Percentiles rank a stretch among this genome's conserved stretches.
Evolutionary conservation across 805 yeast species (phyloP).

Genomic region (Lipomyces yamadae): DNA sequence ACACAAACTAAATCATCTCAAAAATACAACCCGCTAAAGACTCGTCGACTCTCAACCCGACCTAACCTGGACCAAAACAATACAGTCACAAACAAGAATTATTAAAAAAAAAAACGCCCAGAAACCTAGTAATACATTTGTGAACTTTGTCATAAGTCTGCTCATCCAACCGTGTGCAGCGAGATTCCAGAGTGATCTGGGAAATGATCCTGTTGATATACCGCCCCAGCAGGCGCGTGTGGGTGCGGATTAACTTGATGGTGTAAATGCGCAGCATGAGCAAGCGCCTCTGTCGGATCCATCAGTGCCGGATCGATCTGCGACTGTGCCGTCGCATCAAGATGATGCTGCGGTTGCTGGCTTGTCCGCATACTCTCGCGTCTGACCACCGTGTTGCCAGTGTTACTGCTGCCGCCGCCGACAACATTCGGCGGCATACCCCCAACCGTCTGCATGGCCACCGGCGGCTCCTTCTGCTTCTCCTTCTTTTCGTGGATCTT

Average conservation of each 20-base stretch:
- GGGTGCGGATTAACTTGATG: slow-evolving; percentile 9
- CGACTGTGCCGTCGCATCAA: not conserved
- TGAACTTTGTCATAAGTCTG: not conserved
- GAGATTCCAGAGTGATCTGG: slow-evolving; percentile 2
- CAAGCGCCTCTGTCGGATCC: slow-evolving; percentile 25
- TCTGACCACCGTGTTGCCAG: too few species aligned
- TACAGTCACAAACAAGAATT: not conserved
- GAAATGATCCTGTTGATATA: slow-evolving; percentile 5
- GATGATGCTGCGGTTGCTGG: not conserved
- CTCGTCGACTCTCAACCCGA: too few species aligned
- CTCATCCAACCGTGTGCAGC: slow-evolving; percentile 10
- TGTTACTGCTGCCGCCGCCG: too few species aligned
- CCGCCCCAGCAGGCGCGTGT: slow-evolving; percentile 16
- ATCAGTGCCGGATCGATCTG: slow-evolving; percentile 31
- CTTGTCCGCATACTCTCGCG: not conserved
- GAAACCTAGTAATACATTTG: not conserved
- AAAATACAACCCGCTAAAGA: too few species aligned
- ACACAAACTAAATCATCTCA: too few species aligned
- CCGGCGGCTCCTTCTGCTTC: not conserved
- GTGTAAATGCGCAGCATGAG: slow-evolving; percentile 14
- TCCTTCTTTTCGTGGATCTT: slow-evolving; percentile 33
- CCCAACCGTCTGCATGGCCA: not conserved
- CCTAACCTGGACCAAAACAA: not conserved
- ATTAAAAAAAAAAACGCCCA: too few species aligned
- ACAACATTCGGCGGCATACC: too few species aligned